A percentile compares a stretch with the other conserved stretches of the same genome.
Evolutionary conservation across 1,284 basidiomycete genomes (phyloP).

Genomic region (Pyrrhoderma lamaoense): DNA sequence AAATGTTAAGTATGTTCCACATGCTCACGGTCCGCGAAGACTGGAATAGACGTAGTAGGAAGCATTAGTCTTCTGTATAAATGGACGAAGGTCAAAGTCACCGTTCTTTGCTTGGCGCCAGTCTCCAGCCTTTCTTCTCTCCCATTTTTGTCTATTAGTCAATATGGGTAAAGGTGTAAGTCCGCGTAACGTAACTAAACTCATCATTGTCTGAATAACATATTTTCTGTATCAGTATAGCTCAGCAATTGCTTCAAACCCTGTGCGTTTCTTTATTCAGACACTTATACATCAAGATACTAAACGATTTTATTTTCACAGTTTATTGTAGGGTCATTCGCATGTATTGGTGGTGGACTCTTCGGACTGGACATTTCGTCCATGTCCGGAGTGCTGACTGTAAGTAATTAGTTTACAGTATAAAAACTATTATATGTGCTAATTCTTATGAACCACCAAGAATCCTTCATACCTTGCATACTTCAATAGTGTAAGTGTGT

Average conservation of each 20-base stretch:
- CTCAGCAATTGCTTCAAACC: slow-evolving; percentile 32
- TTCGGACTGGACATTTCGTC: slow-evolving; percentile 76
- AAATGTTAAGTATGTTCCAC: too few species aligned
- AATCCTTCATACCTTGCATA: slow-evolving; percentile 48
- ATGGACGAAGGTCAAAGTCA: too few species aligned
- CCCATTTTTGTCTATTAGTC: neutral
- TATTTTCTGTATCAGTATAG: slow-evolving; percentile 27
- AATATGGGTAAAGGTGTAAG: slow-evolving; percentile 24
- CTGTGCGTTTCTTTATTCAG: slow-evolving; percentile 18
- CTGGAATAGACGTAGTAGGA: too few species aligned
- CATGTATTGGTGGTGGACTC: slow-evolving; percentile 72
- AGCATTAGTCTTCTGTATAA: too few species aligned
- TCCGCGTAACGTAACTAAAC: neutral
- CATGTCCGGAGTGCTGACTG: slow-evolving; percentile 72
- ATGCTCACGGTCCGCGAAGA: too few species aligned
- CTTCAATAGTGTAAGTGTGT: slow-evolving; percentile 38
- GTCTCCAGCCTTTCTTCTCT: too few species aligned
- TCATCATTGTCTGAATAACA: neutral
- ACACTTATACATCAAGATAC: neutral
- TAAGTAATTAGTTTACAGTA: slow-evolving; percentile 30
- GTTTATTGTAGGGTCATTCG: slow-evolving; percentile 69
- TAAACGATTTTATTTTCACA: neutral
- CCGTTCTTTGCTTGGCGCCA: too few species aligned
- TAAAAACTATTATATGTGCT: too few species aligned
- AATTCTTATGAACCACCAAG: too few species aligned